Percentiles rank a stretch among this genome's conserved stretches.
These are phyloP conservation scores for Stromatinia cepivora DNA, from an alignment of 2,329 filamentous ascomycete genomes.

Conservation along the genomic window DNA sequence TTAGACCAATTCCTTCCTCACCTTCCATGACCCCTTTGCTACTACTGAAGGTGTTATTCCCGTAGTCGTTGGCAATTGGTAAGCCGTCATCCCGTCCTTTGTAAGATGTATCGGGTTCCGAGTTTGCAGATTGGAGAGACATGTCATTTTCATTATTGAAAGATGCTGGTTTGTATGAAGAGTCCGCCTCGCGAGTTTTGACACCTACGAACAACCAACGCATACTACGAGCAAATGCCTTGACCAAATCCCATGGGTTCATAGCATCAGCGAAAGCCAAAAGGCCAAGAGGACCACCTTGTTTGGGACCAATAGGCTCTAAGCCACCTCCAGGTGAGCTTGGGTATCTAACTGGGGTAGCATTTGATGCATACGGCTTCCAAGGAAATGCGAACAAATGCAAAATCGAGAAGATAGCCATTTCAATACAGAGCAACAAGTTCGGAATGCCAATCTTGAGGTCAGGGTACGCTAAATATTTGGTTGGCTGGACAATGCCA, in stretches of 20 bases:
- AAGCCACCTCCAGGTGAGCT: background rate
- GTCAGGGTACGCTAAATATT: conserved; percentile 67
- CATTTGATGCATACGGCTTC: conserved; percentile 57
- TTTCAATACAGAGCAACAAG: conserved; percentile 77
- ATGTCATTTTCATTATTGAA: conserved; percentile 31
- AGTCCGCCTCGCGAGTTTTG: conserved; percentile 57
- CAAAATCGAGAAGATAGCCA: conserved; percentile 75
- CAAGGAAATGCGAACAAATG: conserved; percentile 84
- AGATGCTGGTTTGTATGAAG: conserved; percentile 47
- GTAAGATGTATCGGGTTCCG: conserved; percentile 26
- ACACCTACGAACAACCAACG: conserved; percentile 79
- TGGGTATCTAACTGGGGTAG: conserved; percentile 10
- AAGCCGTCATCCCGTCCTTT: conserved; percentile 29
- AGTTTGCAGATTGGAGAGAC: conserved; percentile 27
- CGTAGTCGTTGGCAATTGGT: conserved; percentile 40
- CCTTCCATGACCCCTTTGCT: conserved; percentile 25
- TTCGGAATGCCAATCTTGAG: conserved; percentile 79
- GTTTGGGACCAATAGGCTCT: conserved; percentile 52
- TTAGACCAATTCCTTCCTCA: conserved; percentile 38
- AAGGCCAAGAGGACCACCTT: conserved; percentile 64
- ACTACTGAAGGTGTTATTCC: conserved; percentile 37
- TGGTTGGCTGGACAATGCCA: conserved; percentile 42
- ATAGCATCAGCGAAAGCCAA: conserved; percentile 69
- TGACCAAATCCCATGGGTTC: conserved; percentile 81
- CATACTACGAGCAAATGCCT: conserved; percentile 69